Conservation (phyloP, 2,329 filamentous ascomycete genomes). For the Endocalyx cinctus region DNA sequence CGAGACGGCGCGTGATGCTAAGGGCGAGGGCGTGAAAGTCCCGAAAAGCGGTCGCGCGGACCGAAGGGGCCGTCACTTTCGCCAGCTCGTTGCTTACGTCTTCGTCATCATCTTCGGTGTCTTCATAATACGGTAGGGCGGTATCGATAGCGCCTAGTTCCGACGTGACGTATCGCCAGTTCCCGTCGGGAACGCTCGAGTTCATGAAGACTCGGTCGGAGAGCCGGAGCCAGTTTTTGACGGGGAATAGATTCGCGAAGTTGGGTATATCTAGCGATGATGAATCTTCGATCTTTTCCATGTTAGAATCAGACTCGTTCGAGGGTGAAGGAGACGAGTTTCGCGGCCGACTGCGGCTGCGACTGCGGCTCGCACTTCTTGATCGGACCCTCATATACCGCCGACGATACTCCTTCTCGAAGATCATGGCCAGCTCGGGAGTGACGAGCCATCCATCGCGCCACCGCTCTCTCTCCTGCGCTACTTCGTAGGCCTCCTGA, state of each 20-base stretch:
- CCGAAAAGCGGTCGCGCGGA: slow-evolving; percentile 70
- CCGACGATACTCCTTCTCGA: slow-evolving; percentile 16
- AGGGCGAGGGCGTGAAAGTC: slow-evolving; percentile 68
- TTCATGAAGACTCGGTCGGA: slow-evolving; percentile 75
- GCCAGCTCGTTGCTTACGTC: neutral
- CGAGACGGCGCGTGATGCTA: slow-evolving; percentile 64
- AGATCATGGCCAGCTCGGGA: slow-evolving; percentile 25
- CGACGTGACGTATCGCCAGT: slow-evolving; percentile 59
- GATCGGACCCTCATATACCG: slow-evolving; percentile 22
- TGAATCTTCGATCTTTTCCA: neutral
- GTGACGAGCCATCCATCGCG: slow-evolving; percentile 64
- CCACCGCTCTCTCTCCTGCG: slow-evolving; percentile 56
- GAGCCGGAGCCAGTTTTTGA: slow-evolving; percentile 58
- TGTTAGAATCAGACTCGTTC: neutral
- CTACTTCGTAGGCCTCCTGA: slow-evolving; percentile 60
- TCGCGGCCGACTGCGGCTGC: neutral
- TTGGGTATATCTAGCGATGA: slow-evolving; percentile 26
- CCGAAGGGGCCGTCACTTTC: slow-evolving; percentile 48
- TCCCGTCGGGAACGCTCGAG: slow-evolving; percentile 52
- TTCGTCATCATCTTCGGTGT: neutral
- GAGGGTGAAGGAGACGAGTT: too few relatives aligned
- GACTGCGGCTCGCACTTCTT: neutral
- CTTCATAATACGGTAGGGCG: neutral
- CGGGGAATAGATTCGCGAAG: slow-evolving; percentile 53
- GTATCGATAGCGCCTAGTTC: neutral